A percentile compares a stretch with the other conserved stretches of the same genome.
These are phyloP conservation scores for Leccinum broughii DNA, from an alignment of 768 basidiomycete species.

Conservation along the genomic window DNA sequence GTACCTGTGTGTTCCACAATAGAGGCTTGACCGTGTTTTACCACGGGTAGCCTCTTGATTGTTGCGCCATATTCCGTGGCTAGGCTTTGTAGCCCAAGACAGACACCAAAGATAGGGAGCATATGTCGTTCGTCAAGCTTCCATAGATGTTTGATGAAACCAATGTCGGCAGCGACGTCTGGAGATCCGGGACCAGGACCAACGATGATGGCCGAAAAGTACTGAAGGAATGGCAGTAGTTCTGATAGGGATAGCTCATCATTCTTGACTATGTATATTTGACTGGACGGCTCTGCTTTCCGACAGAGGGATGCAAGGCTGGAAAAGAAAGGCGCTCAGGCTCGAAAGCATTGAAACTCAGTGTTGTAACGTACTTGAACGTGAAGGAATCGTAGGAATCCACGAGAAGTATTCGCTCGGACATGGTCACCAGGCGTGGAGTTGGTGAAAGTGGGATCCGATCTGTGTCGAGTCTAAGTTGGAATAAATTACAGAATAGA, in stretches of 20 bases:
- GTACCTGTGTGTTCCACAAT: slow-evolving; percentile 54
- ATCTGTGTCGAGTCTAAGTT: background rate
- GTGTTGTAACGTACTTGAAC: slow-evolving; percentile 62
- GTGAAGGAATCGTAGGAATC: slow-evolving; percentile 90
- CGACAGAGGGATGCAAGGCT: slow-evolving; percentile 76
- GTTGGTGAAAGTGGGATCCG: background rate
- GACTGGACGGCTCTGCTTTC: slow-evolving; percentile 57
- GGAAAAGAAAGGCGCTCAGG: slow-evolving; percentile 2
- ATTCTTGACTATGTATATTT: slow-evolving; percentile 73
- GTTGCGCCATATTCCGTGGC: slow-evolving; percentile 62
- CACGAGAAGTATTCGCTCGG: slow-evolving; percentile 63
- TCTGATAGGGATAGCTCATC: slow-evolving; percentile 53
- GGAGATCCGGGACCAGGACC: slow-evolving; percentile 86
- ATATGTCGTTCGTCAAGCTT: slow-evolving; percentile 49
- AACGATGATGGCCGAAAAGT: slow-evolving; percentile 70
- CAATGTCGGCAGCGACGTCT: slow-evolving; percentile 57
- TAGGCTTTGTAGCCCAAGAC: slow-evolving; percentile 79
- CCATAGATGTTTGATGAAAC: slow-evolving; percentile 73
- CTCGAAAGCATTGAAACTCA: background rate
- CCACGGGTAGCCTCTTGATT: slow-evolving; percentile 58
- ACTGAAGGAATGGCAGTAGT: slow-evolving; percentile 52
- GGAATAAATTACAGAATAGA: background rate
- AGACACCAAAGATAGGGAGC: slow-evolving; percentile 80
- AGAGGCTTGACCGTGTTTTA: slow-evolving; percentile 83
- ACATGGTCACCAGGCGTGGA: slow-evolving; percentile 23